These are phyloP conservation scores for Aspergillus ustus DNA, from an alignment of 2,329 filamentous ascomycete genomes.

Conservation along the genomic window DNA sequence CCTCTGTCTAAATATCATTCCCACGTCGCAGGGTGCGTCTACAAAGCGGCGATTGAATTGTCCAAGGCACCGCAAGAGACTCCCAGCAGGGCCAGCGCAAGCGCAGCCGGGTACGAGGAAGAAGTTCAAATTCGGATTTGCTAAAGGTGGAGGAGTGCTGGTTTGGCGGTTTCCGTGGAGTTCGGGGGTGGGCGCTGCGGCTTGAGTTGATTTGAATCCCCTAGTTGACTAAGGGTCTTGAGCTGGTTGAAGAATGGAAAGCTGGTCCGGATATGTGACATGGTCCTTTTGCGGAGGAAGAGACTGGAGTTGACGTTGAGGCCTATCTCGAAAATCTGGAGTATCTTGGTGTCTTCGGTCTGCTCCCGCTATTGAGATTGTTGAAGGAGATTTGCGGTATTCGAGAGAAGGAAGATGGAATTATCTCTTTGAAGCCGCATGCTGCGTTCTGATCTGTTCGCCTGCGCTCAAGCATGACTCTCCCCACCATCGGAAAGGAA, in stretches of 20 bases:
- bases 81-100: background rate
- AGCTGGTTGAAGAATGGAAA: too few species aligned
- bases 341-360: background rate
- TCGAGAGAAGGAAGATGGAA: background rate
- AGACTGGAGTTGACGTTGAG: too few species aligned
- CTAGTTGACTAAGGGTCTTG: too few species aligned
- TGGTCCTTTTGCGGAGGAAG: too few species aligned
- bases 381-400: background rate
- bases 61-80: background rate
- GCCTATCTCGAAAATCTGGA: too few species aligned
- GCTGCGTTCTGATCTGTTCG: background rate
- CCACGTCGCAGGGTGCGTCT: background rate
- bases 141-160: too few species aligned
- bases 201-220: background rate
- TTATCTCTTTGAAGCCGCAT: background rate
- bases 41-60: constrained; percentile 4
- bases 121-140: too few species aligned
- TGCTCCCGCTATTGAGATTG: background rate
- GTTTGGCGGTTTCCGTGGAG: background rate
- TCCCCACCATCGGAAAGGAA: background rate
- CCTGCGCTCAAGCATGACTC: background rate
- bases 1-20: background rate
- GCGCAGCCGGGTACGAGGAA: background rate
- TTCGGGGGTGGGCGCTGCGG: background rate
- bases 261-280: too few species aligned